A percentile compares a stretch with the other conserved stretches of the same genome.
These are phyloP conservation scores for Blastobotrys aristatus DNA, from an alignment of 1,139 yeast species.

Conservation along the genomic window DNA sequence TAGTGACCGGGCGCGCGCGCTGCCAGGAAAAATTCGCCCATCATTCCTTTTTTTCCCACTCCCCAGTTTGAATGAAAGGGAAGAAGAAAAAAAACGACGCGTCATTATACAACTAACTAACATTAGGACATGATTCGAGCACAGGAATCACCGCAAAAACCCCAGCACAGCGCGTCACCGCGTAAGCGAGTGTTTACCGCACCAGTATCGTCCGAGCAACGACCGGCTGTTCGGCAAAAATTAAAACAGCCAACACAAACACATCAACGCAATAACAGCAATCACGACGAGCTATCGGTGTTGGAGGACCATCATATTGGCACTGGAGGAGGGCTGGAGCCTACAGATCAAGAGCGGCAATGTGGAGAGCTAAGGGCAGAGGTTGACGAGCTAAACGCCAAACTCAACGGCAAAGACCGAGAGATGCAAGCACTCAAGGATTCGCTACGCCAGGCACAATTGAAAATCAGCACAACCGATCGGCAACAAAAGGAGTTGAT, in stretches of 20 bases:
- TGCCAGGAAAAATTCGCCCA: too few relatives aligned
- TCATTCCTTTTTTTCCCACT: too few relatives aligned
- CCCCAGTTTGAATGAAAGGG: too few relatives aligned
- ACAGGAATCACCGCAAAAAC: neutral
- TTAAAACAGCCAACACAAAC: neutral
- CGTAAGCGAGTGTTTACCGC: neutral
- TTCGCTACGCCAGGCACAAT: constrained; percentile 21
- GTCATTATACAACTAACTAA: too few relatives aligned
- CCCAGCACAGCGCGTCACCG: neutral
- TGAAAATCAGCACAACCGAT: constrained; percentile 38
- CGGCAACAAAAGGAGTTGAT: constrained; percentile 42
- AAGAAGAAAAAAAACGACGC: too few relatives aligned
- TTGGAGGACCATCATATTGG: neutral
- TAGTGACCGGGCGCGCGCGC: too few relatives aligned
- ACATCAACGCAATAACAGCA: neutral
- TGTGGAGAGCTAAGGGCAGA: constrained; percentile 19
- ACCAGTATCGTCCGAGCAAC: neutral
- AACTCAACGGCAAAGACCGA: constrained; percentile 27
- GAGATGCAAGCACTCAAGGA: constrained; percentile 24
- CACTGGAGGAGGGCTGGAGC: neutral
- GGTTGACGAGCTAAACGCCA: constrained; percentile 25
- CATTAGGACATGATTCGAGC: constrained; percentile 1
- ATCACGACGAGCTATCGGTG: constrained; percentile 3
- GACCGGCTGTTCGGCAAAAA: neutral
- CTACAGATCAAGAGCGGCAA: neutral